Evolutionary conservation across 768 basidiomycete species (phyloP), one percentile per base, ranked within the genome.

Genomic region (Lactarius indigo): DNA sequence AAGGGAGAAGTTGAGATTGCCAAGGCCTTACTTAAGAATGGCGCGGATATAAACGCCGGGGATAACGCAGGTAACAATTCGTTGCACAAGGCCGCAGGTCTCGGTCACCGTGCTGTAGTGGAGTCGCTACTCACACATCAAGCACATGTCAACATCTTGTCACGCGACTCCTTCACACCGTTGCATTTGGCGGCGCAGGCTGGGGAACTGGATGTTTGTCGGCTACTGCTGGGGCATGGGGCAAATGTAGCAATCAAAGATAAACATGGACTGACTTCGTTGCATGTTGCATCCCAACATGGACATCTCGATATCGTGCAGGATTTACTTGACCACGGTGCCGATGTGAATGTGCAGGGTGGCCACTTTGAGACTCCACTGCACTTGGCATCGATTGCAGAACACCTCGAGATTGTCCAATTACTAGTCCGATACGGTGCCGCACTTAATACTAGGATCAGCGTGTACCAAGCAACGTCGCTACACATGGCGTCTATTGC

Each of bases 201-300:
- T 12, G 44, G n/a, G 44, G 1, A 12, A 9, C 44, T n/a, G 3
- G 44, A n/a, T 3, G n/a, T 50, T 50, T 50, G 47, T 13, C 47
- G 12, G 23, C 23, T 50, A 12, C 12, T 50, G 47, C 10, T 50
- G 0, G 5, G 23, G 3, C 12, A 50, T 6, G 47, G 47, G 23
- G 47, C 47, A 23, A 5, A 50, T 12, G 12, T 50, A 12, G 12
- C 15, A 6, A 17, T 39, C 15, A 15, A 0, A 37, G 3, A 37
- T 37, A 37, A 3, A 3, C 6, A n/a, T 23, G 47, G 47, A 4
- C 5, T 9, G n/a, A 13, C 47, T 18, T 0, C 47, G 0, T 50
- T 50, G 12, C n/a, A 33, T 17, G 0, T 0, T 0, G 26, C 28
- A 28, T 33, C 55, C 5, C 20, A 12, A 0, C 0, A 23, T 12